Conservation (phyloP, 306 rosid species). For the Cucumis sativus region Cucumber_9930_V3 NC_026655.2:21714001-21714500, state of each 20-base stretch:
- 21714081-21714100: background rate
- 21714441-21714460: too few relatives aligned
- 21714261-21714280: too few relatives aligned
- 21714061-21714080: background rate
- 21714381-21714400: too few relatives aligned
- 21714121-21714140: background rate
- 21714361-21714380: too few relatives aligned
- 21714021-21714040: background rate
- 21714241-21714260: background rate
- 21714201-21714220: too few relatives aligned
- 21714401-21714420: too few relatives aligned
- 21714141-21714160: background rate
- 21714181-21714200: background rate
- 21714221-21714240: background rate
- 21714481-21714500: accelerated
- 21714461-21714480: too few relatives aligned
- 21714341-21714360: too few relatives aligned
- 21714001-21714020: background rate
- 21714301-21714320: too few relatives aligned
- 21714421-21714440: too few relatives aligned
- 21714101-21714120: constrained; percentile 1
- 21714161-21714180: background rate
- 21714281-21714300: too few relatives aligned
- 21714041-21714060: background rate
- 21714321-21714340: too few relatives aligned